Evolutionary conservation across 2,329 filamentous ascomycete genomes (phyloP).

Genomic region (Teratosphaeriaceae sp.): DNA sequence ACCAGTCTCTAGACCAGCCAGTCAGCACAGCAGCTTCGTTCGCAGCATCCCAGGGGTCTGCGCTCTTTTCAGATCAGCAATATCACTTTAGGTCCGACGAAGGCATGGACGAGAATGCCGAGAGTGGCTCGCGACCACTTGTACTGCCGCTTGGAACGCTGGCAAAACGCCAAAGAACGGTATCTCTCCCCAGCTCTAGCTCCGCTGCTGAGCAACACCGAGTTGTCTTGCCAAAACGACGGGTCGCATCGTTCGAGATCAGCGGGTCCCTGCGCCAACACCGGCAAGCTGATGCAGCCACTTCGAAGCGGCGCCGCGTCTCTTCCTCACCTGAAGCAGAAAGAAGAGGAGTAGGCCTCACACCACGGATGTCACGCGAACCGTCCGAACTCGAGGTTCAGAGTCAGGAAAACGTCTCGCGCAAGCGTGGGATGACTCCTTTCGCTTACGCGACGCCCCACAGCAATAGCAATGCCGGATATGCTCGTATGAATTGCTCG

Average conservation of each 20-base stretch:
- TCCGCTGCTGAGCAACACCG: conserved; percentile 11
- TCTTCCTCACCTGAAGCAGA: conserved; percentile 48
- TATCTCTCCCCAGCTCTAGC: conserved; percentile 22
- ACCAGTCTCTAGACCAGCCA: conserved; percentile 56
- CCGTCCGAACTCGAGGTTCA: conserved; percentile 27
- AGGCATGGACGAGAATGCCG: background rate
- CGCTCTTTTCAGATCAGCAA: too few relatives aligned
- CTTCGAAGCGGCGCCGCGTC: conserved; percentile 44
- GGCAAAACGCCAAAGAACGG: conserved; percentile 14
- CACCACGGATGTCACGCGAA: conserved; percentile 39
- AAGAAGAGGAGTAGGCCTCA: conserved; percentile 30
- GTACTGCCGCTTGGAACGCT: conserved; percentile 22
- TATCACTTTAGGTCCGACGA: too few relatives aligned
- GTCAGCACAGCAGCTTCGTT: conserved; percentile 45
- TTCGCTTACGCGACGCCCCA: conserved; percentile 71
- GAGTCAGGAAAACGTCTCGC: conserved; percentile 33
- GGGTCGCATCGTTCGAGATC: conserved; percentile 26
- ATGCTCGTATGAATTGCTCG: conserved; percentile 27
- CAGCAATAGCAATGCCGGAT: conserved; percentile 37
- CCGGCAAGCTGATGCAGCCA: conserved; percentile 4
- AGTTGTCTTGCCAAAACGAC: conserved; percentile 20
- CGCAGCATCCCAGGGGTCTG: conserved; percentile 22
- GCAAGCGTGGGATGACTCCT: conserved; percentile 43
- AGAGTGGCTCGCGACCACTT: background rate
- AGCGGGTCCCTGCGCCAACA: conserved; percentile 4